phyloP scores from a whole-genome alignment of 257 asterid genomes.

The Ajuga chamaepitys region DNA sequence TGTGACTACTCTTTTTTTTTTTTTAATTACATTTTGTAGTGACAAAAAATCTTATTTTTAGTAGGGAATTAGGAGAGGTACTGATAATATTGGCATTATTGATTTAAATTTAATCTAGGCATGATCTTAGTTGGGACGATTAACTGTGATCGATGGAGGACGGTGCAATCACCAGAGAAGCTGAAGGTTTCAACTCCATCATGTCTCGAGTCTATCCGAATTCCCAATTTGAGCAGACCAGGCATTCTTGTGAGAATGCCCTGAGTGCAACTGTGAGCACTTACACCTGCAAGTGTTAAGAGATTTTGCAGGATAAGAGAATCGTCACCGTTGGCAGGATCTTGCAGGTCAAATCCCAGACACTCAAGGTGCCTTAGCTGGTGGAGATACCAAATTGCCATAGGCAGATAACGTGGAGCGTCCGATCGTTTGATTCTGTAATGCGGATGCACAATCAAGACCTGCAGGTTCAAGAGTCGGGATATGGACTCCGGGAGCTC shows the following conservation, averaged over 20 bases:
- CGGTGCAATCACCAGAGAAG: neutral
- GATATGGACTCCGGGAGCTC: neutral
- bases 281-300: neutral
- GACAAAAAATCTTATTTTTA: too few species aligned
- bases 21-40: too few species aligned
- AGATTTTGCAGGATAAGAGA: neutral
- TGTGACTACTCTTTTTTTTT: too few species aligned
- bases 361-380: slow-evolving; percentile 14
- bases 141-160: neutral
- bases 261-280: neutral
- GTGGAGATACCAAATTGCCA: slow-evolving; percentile 7
- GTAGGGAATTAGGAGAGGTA: too few species aligned
- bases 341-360: neutral
- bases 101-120: too few species aligned
- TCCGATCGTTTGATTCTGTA: neutral
- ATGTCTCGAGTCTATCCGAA: neutral
- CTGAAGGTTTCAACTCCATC: neutral
- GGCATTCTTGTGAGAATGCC: slow-evolving; percentile 8
- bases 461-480: neutral
- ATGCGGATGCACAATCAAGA: neutral
- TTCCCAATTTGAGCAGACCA: slow-evolving; percentile 1
- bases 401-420: neutral
- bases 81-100: too few species aligned
- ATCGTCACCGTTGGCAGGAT: neutral
- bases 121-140: too few species aligned